Conservation (phyloP, 2,329 filamentous ascomycete species). For the Didymella pomorum region DNA sequence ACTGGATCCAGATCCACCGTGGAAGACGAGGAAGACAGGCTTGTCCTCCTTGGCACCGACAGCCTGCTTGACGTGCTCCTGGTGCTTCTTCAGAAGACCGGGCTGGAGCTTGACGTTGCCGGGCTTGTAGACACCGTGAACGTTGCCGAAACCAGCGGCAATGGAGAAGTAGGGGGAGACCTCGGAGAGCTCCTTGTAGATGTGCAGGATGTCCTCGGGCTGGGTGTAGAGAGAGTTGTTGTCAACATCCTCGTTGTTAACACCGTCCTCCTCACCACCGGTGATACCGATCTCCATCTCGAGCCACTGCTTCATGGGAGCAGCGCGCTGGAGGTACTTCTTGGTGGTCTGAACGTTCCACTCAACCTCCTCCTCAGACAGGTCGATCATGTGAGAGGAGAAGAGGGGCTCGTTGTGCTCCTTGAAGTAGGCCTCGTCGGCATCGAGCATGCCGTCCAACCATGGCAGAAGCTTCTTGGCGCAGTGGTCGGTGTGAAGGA, state of each 20-base stretch:
- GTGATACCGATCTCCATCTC: conserved; percentile 93
- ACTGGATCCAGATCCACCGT: conserved; percentile 91
- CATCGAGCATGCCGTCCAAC: conserved; percentile 81
- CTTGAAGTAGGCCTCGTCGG: conserved; percentile 96
- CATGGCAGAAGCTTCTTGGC: conserved; percentile 99
- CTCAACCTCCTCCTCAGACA: conserved; percentile 79
- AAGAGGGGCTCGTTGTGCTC: conserved; percentile 78
- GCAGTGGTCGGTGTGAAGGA: conserved; percentile 92
- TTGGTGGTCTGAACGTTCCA: conserved; percentile 88
- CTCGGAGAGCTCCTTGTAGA: conserved; percentile 67
- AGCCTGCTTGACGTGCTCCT: conserved; percentile 87
- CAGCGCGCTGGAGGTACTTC: conserved; percentile 82
- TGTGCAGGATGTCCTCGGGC: conserved; percentile 45
- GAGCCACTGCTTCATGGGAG: conserved; percentile 96
- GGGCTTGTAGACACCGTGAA: conserved; percentile 99
- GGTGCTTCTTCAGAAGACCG: conserved; percentile 95
- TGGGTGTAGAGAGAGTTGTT: conserved; percentile 98
- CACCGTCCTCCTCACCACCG: conserved; percentile 95
- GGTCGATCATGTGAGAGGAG: conserved; percentile 97
- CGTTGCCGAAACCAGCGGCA: conserved; percentile 91
- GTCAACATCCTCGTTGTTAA: conserved; percentile 97
- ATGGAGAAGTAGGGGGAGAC: conserved; percentile 91
- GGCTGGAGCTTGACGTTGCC: conserved; percentile 97
- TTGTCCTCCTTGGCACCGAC: conserved; percentile 76
- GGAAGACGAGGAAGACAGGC: conserved; percentile 99